phyloP scores from a whole-genome alignment of 2,329 filamentous ascomycete genomes.

The Arthrinium phaeospermum region DNA sequence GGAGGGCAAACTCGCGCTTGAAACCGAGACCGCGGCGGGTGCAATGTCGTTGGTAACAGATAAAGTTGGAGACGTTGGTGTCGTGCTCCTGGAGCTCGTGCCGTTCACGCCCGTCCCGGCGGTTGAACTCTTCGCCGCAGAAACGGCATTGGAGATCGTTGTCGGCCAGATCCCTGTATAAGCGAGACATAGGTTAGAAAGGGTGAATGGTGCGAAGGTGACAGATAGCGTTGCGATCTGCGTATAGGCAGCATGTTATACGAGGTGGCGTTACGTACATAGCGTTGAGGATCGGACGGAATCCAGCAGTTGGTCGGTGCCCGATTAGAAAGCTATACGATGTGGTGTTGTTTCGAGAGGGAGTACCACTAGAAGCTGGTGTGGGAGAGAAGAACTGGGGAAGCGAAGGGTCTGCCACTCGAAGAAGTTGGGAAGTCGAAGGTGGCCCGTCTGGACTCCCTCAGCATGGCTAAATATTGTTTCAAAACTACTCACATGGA shows the following conservation, averaged over 20 bases:
- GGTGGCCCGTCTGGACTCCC: not conserved
- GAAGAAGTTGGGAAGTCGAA: not conserved
- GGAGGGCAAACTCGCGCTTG: not conserved
- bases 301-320: not conserved
- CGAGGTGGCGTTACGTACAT: not conserved
- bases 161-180: not conserved
- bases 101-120: not conserved
- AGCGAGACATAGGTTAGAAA: not conserved
- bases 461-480: not conserved
- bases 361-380: not conserved
- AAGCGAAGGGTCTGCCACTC: not conserved
- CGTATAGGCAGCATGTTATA: too few species aligned
- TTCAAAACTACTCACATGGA: not conserved
- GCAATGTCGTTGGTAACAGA: not conserved
- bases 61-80: not conserved
- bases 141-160: not conserved
- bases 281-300: not conserved
- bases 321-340: not conserved
- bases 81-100: not conserved
- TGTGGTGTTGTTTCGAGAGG: not conserved
- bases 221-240: too few species aligned
- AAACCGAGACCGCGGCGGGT: not conserved
- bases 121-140: not conserved
- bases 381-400: not conserved
- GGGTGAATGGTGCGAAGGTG: too few species aligned